Evolutionary conservation across 805 yeast species (phyloP), one percentile per base, ranked within the genome.

Genomic region (Schizosaccharomyces japonicus): DNA sequence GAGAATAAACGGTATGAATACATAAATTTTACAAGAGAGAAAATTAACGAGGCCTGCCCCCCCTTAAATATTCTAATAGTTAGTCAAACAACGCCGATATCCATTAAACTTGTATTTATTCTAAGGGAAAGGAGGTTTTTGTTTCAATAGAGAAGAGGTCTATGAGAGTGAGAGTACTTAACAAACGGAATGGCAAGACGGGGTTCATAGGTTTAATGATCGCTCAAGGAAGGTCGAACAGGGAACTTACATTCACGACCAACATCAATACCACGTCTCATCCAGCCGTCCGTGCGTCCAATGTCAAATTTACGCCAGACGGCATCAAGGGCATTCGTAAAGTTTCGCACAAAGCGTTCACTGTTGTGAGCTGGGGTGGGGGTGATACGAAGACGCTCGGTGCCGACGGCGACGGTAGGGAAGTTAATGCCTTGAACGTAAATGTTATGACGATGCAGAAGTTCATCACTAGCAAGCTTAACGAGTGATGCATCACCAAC

Each of bases 351-450:
- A 19, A 15, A 34, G 13, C 19, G n/a, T 5, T 34, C 40, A 23
- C 23, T 34, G 40, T 34, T 40, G 62, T 90, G 99, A 48, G 95
- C 95, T 32, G 99, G 99, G 39, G 98, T 85, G 49, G 99, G 96
- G n/a, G 99, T 90, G 59, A 90, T 76, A 66, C 99, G 77, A 57
- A 90, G 73, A 61, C 98, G 77, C 67, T 90, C 99, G 54, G 84
- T 78, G 51, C 98, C 98, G 55, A 80, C 76, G 17, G 95, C 78
- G 51, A 90, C 98, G 23, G 98, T 90, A 51, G 99, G 99, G 75
- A 79, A 90, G 67, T 90, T 90, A 62, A 90, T 90, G 44, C 96
- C 95, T 67, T 90, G 99, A 44, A 92, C 98, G 59, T 90, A 90
- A 60, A 90, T 85, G 53, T 73, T 71, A 65, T 84, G 80, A 56